phyloP scores from a whole-genome alignment of 2,329 filamentous ascomycete species.

The Botrytis deweyae region DNA sequence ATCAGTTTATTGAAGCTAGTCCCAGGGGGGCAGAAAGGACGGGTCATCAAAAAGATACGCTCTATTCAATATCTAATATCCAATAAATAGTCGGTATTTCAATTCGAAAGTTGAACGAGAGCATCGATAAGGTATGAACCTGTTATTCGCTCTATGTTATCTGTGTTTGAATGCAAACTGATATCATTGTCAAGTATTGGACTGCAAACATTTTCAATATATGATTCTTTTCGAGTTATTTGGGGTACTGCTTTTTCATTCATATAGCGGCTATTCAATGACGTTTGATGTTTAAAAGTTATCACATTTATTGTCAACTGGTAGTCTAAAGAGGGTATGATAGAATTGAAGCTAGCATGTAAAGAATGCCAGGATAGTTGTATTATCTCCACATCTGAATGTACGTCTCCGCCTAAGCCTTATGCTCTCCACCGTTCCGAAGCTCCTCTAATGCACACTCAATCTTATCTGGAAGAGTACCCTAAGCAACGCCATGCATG shows the following conservation, averaged over 20 bases:
- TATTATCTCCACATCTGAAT: conserved; percentile 10
- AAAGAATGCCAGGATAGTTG: conserved; percentile 14
- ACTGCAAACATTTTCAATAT: neutral
- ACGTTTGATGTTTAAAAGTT: neutral
- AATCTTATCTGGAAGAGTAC: conserved; percentile 14
- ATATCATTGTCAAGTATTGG: too few species aligned
- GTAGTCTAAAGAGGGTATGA: conserved; percentile 1
- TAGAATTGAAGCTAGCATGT: conserved; percentile 19
- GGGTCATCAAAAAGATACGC: neutral
- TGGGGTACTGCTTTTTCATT: neutral
- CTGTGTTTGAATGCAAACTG: neutral
- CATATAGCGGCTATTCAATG: neutral
- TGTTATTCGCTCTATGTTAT: neutral
- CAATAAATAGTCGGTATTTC: neutral
- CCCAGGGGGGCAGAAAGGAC: neutral
- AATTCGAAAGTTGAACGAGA: neutral
- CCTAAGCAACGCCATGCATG: conserved; percentile 18
- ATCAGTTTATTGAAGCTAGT: neutral
- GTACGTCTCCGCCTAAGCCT: conserved; percentile 14
- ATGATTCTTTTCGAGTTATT: neutral
- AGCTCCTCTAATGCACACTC: conserved; percentile 14
- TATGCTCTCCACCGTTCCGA: conserved; percentile 6
- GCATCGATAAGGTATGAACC: neutral
- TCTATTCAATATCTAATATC: neutral
- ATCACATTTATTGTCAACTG: conserved; percentile 2